phyloP scores from a whole-genome alignment of 441 rosid species.

The Populus hybrid region DNA sequence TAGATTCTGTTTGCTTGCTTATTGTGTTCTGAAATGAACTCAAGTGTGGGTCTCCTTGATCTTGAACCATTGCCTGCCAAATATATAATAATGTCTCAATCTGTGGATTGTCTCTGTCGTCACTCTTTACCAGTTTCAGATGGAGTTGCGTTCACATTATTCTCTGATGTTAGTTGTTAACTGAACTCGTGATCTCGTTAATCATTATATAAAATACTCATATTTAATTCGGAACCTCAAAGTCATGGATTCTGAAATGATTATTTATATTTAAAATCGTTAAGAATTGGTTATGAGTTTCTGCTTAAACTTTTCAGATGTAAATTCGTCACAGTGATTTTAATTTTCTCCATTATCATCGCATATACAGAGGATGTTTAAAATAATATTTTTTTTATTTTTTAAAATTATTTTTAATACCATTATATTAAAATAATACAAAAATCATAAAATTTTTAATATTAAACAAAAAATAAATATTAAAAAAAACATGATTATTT shows the following conservation, averaged over 20 bases:
- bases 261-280: too few species aligned
- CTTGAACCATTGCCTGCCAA: background rate
- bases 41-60: background rate
- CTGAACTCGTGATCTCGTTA: background rate
- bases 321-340: too few species aligned
- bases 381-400: too few species aligned
- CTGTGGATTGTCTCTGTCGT: conserved; percentile 9
- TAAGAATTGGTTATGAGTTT: too few species aligned
- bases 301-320: too few species aligned
- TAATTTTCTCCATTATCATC: too few species aligned
- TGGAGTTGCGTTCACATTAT: background rate
- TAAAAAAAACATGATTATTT: too few species aligned
- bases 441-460: too few species aligned
- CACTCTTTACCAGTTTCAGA: conserved; percentile 6
- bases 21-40: background rate
- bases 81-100: background rate
- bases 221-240: background rate
- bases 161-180: background rate
- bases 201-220: background rate
- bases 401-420: too few species aligned
- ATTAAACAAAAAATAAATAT: too few species aligned
- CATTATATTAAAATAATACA: too few species aligned
- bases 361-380: too few species aligned
- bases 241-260: background rate
- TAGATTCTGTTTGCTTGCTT: background rate